Conservation (phyloP, 1,139 yeast species). For the Protomyces arabidopsidicola region DNA sequence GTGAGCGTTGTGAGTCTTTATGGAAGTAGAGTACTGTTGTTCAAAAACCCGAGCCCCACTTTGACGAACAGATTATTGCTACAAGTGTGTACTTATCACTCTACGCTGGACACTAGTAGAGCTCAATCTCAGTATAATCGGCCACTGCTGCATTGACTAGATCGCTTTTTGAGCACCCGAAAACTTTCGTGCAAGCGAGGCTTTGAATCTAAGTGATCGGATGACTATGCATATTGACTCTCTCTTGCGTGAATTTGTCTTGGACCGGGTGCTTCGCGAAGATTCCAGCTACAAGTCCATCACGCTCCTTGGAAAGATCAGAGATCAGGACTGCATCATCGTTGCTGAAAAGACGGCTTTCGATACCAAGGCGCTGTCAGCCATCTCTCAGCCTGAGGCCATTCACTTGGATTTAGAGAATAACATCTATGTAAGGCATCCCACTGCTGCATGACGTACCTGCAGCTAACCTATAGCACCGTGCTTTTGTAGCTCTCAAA, state of each 20-base stretch:
- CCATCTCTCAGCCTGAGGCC: neutral
- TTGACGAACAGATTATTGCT: too few relatives aligned
- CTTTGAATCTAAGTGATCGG: too few relatives aligned
- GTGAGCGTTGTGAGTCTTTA: too few relatives aligned
- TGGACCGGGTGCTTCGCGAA: neutral
- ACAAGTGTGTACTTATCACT: too few relatives aligned
- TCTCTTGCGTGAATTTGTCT: neutral
- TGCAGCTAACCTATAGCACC: conserved; percentile 5
- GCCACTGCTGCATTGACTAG: too few relatives aligned
- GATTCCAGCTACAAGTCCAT: conserved; percentile 46
- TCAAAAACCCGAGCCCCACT: too few relatives aligned
- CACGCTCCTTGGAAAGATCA: conserved; percentile 62
- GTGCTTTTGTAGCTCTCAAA: conserved; percentile 1
- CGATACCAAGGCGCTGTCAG: conserved; percentile 30
- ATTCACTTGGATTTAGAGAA: neutral
- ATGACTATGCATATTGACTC: neutral
- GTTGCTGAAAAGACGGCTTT: conserved; percentile 71
- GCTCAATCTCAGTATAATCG: too few relatives aligned
- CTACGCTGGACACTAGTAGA: too few relatives aligned
- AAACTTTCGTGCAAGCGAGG: too few relatives aligned
- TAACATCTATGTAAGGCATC: conserved; percentile 8
- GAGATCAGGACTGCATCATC: conserved; percentile 59
- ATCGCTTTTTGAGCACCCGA: too few relatives aligned
- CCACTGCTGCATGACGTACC: neutral
- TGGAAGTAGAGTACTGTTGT: too few relatives aligned